These are phyloP conservation scores for Sonneratia alba DNA, from an alignment of 345 rosid species.

Conservation along the genomic window DNA sequence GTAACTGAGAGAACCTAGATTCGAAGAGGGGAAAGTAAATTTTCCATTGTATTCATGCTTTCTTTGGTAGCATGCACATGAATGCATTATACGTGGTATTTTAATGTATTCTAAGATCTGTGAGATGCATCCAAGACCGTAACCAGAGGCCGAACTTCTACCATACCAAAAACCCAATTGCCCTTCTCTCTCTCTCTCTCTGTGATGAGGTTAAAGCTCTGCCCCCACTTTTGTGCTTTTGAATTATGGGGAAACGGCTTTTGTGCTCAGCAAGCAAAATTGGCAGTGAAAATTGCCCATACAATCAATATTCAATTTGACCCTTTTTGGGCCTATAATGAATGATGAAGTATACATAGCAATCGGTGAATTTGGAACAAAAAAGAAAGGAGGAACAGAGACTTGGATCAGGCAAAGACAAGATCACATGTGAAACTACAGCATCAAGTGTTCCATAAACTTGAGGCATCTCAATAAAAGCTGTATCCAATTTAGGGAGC, in stretches of 20 bases:
- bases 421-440: constrained; percentile 23
- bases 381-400: constrained; percentile 16
- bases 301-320: constrained; percentile 1
- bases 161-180: neutral
- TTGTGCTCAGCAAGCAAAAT: neutral
- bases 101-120: no score
- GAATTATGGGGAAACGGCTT: constrained; percentile 6
- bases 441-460: constrained; percentile 20
- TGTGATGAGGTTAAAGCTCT: neutral
- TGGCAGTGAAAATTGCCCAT: neutral
- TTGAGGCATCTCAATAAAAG: constrained; percentile 30
- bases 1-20: no score
- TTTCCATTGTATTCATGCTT: no score
- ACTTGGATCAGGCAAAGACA: constrained; percentile 5
- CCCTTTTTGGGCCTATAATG: constrained; percentile 2
- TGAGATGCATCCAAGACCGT: no score
- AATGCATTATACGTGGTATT: no score
- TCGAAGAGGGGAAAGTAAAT: no score
- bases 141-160: no score
- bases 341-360: neutral
- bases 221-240: neutral
- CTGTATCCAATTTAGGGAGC: constrained; percentile 45
- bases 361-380: constrained; percentile 1
- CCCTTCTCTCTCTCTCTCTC: neutral
- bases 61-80: no score